Conservation (phyloP, 1,284 basidiomycete genomes). For the Phenoliferia sp. region DNA sequence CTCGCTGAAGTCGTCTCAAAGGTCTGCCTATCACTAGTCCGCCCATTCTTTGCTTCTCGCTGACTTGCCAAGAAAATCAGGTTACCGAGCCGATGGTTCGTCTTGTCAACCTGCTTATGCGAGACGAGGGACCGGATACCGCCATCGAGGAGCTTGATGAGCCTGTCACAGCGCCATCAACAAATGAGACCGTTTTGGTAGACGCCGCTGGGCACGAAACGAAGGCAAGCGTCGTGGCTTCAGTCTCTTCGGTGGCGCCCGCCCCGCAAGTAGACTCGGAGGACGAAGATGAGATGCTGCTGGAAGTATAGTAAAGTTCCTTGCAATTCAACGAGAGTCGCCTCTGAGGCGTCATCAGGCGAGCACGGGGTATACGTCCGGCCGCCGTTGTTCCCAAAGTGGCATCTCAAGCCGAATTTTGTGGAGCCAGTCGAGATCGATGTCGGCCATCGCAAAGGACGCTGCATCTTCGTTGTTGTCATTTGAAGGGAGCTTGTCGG, state of each 20-base stretch:
- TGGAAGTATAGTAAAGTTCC: conserved; percentile 18
- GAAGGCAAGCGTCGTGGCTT: background rate
- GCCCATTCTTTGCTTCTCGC: background rate
- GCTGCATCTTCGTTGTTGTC: conserved; percentile 10
- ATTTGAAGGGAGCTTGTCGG: conserved; percentile 12
- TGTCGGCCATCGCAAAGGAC: conserved; percentile 23
- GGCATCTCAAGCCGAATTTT: conserved; percentile 34
- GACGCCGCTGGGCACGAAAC: conserved; percentile 12
- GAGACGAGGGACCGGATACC: conserved; percentile 59
- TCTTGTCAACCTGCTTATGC: conserved; percentile 67
- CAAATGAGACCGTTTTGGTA: conserved; percentile 14
- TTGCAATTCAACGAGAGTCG: background rate
- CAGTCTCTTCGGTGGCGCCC: background rate
- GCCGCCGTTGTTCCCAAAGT: conserved; percentile 32
- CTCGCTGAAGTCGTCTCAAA: conserved; percentile 73
- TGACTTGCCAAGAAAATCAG: conserved; percentile 40
- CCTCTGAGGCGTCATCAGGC: conserved; percentile 4
- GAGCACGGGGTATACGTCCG: conserved; percentile 28
- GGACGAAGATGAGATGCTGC: conserved; percentile 34
- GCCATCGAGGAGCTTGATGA: conserved; percentile 38
- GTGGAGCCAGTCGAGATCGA: conserved; percentile 31
- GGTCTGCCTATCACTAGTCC: conserved; percentile 47
- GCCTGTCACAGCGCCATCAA: conserved; percentile 23
- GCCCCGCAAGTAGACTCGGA: conserved; percentile 14
- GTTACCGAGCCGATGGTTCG: conserved; percentile 64